Percentiles rank a stretch among this genome's conserved stretches.
Evolutionary conservation across 768 basidiomycete species (phyloP).

Genomic region (Termitomyces sp.): DNA sequence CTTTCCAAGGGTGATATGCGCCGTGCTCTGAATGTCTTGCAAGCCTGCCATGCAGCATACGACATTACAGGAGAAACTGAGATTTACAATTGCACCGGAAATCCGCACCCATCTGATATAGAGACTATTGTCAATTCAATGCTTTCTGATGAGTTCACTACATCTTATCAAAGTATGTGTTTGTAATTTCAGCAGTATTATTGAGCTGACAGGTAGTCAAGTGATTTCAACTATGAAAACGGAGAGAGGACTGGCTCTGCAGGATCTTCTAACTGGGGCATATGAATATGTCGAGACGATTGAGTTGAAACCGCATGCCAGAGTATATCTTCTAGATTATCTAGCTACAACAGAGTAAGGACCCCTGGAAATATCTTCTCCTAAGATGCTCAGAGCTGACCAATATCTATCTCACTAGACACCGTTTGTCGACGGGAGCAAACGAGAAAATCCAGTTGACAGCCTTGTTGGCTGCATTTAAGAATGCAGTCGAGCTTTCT

Average conservation of each 20-base stretch:
- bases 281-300: constrained; percentile 88
- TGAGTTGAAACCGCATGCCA: constrained; percentile 79
- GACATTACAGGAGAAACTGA: constrained; percentile 83
- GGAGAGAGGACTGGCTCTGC: constrained; percentile 90
- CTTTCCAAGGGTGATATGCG: constrained; percentile 99
- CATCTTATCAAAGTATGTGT: constrained; percentile 70
- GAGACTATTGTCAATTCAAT: constrained; percentile 91
- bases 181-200: neutral
- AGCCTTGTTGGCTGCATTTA: constrained; percentile 88
- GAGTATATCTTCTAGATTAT: constrained; percentile 88
- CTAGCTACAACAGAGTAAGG: constrained; percentile 94
- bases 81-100: constrained; percentile 95
- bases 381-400: neutral
- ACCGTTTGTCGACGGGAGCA: constrained; percentile 87
- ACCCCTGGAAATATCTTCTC: neutral
- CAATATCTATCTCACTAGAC: constrained; percentile 36
- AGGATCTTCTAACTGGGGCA: constrained; percentile 88
- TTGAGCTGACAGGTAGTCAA: constrained; percentile 22
- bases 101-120: constrained; percentile 92
- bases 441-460: constrained; percentile 94
- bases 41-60: constrained; percentile 98
- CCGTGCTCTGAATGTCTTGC: constrained; percentile 89
- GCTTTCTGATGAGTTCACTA: constrained; percentile 94
- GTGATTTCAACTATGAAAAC: constrained; percentile 86
- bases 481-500: constrained; percentile 81